A percentile compares a stretch with the other conserved stretches of the same genome.
Evolutionary conservation across 2,329 filamentous ascomycete genomes (phyloP).

Genomic region (Zopfia rhizophila): DNA sequence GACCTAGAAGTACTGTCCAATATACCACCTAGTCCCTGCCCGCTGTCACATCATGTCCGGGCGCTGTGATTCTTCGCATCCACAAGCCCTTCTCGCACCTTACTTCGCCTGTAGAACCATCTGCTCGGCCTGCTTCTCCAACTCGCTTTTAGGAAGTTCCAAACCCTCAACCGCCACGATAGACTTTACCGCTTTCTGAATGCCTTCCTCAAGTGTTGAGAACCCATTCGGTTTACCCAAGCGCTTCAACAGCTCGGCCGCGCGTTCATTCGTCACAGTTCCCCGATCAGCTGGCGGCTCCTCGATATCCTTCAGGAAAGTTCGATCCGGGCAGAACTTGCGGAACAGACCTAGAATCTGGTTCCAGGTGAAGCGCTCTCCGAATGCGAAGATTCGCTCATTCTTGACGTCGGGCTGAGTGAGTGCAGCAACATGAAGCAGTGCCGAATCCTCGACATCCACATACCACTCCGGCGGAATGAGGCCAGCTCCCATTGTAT

Average conservation of each 20-base stretch:
- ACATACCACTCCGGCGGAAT: conserved; percentile 52
- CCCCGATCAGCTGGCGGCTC: conserved; percentile 16
- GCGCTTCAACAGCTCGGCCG: conserved; percentile 21
- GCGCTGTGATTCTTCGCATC: too few relatives aligned
- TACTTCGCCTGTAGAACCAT: too few relatives aligned
- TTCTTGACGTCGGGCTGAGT: conserved; percentile 56
- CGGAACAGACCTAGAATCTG: conserved; percentile 50
- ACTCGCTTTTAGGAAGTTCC: too few relatives aligned
- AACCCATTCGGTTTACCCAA: conserved; percentile 22
- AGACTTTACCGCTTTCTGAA: conserved; percentile 17
- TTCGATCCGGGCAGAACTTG: conserved; percentile 49
- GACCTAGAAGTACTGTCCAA: too few relatives aligned
- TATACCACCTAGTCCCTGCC: too few relatives aligned
- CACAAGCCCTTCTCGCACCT: too few relatives aligned
- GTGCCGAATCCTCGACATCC: conserved; percentile 62
- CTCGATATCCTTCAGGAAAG: conserved; percentile 31
- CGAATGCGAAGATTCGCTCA: conserved; percentile 64
- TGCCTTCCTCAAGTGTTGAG: conserved; percentile 16
- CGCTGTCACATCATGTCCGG: too few relatives aligned
- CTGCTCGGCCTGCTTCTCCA: too few relatives aligned
- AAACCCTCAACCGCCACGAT: not conserved
- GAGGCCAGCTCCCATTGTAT: conserved; percentile 5
- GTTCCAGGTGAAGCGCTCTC: conserved; percentile 56
- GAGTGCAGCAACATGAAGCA: conserved; percentile 62
- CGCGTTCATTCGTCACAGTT: conserved; percentile 17